Conservation (phyloP, 1,139 yeast genomes). For the Lodderomyces metapsilosis region DNA sequence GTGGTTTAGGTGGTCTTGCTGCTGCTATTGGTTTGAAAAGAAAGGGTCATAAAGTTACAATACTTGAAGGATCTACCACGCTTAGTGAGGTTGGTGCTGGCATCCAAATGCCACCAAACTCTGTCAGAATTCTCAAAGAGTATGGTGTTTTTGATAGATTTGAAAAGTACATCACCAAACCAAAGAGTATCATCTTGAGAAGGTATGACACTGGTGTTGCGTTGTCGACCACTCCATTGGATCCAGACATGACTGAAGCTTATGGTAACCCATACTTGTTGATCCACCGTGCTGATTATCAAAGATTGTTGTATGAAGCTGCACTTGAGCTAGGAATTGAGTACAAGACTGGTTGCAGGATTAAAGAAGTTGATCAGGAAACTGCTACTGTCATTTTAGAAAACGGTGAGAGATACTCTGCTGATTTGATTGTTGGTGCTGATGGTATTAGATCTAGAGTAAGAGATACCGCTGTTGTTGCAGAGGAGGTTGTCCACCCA, state of each 20-base stretch:
- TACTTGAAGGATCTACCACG: neutral
- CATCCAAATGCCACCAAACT: conserved; percentile 2
- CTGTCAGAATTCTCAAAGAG: conserved; percentile 1
- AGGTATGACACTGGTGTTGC: conserved; percentile 1
- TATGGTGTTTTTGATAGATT: neutral
- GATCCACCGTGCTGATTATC: conserved; percentile 1
- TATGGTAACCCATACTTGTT: conserved; percentile 2
- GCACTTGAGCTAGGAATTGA: neutral
- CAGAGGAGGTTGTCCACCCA: neutral
- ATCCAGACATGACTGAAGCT: conserved; percentile 1
- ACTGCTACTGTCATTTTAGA: conserved; percentile 1
- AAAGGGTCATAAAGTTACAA: neutral
- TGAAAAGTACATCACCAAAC: neutral
- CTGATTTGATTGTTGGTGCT: conserved; percentile 1
- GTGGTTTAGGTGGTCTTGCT: too few relatives aligned
- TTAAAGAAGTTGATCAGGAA: neutral
- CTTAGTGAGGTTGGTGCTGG: conserved; percentile 3
- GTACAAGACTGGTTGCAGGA: conserved; percentile 1
- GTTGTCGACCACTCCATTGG: neutral
- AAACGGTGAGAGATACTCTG: neutral
- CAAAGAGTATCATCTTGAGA: conserved; percentile 1
- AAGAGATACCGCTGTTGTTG: conserved; percentile 1
- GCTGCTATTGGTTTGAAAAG: too few relatives aligned
- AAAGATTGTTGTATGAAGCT: neutral
- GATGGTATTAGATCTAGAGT: conserved; percentile 1